phyloP scores from a whole-genome alignment of 305 asterid genomes.

The Fraxinus angustifolia region DNA sequence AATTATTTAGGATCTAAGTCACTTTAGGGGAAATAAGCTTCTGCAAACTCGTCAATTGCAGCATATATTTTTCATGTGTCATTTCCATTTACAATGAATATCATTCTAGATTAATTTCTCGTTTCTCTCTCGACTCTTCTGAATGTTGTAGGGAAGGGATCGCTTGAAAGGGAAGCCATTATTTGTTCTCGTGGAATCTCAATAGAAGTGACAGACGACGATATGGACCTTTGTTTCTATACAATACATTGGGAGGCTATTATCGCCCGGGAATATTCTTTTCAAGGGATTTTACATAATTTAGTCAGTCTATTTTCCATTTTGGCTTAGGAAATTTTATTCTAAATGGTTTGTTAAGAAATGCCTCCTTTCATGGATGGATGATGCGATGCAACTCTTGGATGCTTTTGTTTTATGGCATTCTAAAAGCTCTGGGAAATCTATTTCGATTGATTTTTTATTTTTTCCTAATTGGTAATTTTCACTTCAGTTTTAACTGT shows the following conservation, averaged over 20 bases:
- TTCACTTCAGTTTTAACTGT: background rate
- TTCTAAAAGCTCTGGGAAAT: background rate
- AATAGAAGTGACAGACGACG: slow-evolving; percentile 24
- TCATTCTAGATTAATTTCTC: background rate
- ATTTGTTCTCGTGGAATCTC: slow-evolving; percentile 65
- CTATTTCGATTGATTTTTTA: background rate
- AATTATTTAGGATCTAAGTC: background rate
- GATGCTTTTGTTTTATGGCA: background rate
- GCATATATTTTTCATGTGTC: background rate
- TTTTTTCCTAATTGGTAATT: background rate
- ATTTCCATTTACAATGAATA: background rate
- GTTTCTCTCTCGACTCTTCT: background rate
- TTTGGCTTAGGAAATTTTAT: background rate
- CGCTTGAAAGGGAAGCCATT: slow-evolving; percentile 66
- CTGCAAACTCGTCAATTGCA: background rate
- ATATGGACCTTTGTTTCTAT: background rate
- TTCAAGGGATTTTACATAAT: background rate
- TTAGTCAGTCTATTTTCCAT: background rate
- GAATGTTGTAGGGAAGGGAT: slow-evolving; percentile 53
- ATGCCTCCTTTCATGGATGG: background rate
- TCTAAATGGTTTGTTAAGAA: background rate
- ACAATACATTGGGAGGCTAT: background rate
- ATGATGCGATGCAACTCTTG: background rate
- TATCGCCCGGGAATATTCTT: background rate
- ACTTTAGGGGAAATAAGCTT: background rate